Percentiles rank a stretch among this genome's conserved stretches.
Conservation (phyloP, 805 yeast genomes). For the Cyberlindnera japonica region DNA sequence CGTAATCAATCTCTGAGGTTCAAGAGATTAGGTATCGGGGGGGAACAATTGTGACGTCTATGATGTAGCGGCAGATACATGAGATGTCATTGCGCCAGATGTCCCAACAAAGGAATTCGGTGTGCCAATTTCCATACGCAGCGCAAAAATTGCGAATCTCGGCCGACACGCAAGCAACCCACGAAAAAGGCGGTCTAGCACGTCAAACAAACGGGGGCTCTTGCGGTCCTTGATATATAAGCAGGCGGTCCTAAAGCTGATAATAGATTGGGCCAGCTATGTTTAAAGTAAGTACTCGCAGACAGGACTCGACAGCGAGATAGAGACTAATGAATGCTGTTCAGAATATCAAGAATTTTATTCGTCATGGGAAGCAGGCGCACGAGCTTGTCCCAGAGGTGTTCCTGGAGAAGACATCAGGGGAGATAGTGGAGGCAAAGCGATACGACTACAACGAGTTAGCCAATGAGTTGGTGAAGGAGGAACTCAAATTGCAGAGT, state of each 20-base stretch:
- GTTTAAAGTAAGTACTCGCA: neutral
- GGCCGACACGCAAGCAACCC: too few relatives aligned
- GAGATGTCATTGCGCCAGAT: too few relatives aligned
- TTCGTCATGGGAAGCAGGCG: conserved; percentile 41
- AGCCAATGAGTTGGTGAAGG: conserved; percentile 26
- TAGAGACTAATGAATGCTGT: conserved; percentile 8
- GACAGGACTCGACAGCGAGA: neutral
- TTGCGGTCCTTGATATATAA: neutral
- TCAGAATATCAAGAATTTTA: conserved; percentile 40
- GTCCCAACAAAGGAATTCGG: too few relatives aligned
- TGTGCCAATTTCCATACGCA: too few relatives aligned
- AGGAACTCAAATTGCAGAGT: conserved; percentile 22
- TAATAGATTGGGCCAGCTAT: too few relatives aligned
- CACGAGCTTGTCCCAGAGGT: conserved; percentile 20
- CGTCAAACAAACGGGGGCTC: neutral
- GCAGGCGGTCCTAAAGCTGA: too few relatives aligned
- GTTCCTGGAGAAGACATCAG: conserved; percentile 2
- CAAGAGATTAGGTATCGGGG: too few relatives aligned
- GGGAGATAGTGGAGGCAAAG: neutral
- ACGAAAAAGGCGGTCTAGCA: neutral
- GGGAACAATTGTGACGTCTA: too few relatives aligned
- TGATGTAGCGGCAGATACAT: too few relatives aligned
- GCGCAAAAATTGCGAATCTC: too few relatives aligned
- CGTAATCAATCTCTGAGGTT: too few relatives aligned
- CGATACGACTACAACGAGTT: conserved; percentile 26